phyloP scores from a whole-genome alignment of 164 flowering plant genomes.

The Nelumbo lutea region DNA sequence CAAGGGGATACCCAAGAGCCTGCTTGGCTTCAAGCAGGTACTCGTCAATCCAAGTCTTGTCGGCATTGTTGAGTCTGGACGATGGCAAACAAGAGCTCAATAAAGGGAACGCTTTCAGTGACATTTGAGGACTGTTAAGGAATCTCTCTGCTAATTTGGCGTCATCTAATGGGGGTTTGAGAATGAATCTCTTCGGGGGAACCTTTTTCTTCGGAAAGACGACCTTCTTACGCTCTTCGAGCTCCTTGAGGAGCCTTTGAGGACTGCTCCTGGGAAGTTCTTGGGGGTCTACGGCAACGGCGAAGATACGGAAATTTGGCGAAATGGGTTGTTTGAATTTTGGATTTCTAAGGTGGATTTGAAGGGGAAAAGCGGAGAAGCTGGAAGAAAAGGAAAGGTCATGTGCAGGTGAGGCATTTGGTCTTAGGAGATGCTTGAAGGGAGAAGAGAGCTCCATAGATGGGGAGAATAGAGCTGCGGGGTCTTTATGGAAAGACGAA shows the following conservation, averaged over 20 bases:
- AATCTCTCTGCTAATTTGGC: constrained; percentile 64
- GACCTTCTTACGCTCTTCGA: constrained; percentile 64
- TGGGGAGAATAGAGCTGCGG: not conserved
- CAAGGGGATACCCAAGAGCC: constrained; percentile 88
- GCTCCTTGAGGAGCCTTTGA: constrained; percentile 85
- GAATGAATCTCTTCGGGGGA: constrained; percentile 75
- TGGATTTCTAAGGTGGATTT: constrained; percentile 31
- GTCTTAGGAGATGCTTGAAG: constrained; percentile 30
- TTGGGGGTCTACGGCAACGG: constrained; percentile 61
- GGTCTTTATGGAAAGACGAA: constrained; percentile 1
- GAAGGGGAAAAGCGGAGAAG: constrained; percentile 39
- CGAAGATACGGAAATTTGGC: constrained; percentile 25
- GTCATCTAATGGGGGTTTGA: constrained; percentile 91
- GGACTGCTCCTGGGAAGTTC: constrained; percentile 76
- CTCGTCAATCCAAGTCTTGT: constrained; percentile 90
- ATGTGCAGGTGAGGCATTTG: constrained; percentile 20
- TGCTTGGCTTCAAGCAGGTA: constrained; percentile 90
- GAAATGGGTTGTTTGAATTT: constrained; percentile 19
- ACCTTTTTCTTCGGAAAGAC: constrained; percentile 61
- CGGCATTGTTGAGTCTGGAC: constrained; percentile 71
- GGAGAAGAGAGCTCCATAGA: constrained; percentile 62
- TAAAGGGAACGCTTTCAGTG: constrained; percentile 82
- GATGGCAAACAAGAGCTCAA: constrained; percentile 87
- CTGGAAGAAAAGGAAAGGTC: constrained; percentile 67
- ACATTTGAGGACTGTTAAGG: constrained; percentile 85